These are phyloP conservation scores for Musa balbisiana DNA, from an alignment of 202 grass and related monocot genomes.

Conservation along the genomic window DNA sequence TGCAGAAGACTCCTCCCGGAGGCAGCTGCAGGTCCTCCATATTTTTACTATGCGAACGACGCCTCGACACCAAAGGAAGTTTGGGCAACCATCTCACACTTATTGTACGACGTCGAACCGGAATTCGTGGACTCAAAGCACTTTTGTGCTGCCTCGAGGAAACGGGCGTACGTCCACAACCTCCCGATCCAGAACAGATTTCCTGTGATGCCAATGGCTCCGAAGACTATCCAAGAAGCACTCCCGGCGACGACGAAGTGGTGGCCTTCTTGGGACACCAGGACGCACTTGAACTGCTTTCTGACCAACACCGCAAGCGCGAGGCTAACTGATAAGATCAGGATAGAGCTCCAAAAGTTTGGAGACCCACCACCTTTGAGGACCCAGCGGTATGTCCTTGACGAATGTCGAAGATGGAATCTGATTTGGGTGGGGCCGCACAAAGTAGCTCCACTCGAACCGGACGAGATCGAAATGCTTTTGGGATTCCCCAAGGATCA, in stretches of 20 bases:
- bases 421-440: slow-evolving; percentile 61
- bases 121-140: slow-evolving; percentile 67
- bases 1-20: slow-evolving; percentile 22
- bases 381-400: slow-evolving; percentile 30
- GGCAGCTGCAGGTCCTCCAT: slow-evolving; percentile 42
- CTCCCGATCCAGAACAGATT: slow-evolving; percentile 44
- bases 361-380: slow-evolving; percentile 24
- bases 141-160: slow-evolving; percentile 56
- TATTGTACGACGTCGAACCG: slow-evolving; percentile 44
- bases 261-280: slow-evolving; percentile 74
- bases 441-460: slow-evolving; percentile 59
- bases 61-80: slow-evolving; percentile 54
- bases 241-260: slow-evolving; percentile 41
- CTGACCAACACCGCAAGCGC: slow-evolving; percentile 44
- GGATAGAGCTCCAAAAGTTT: slow-evolving; percentile 14
- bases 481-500: slow-evolving; percentile 65
- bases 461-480: slow-evolving; percentile 56
- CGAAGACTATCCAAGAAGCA: slow-evolving; percentile 44
- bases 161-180: slow-evolving; percentile 69
- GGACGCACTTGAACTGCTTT: slow-evolving; percentile 65
- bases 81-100: slow-evolving; percentile 48
- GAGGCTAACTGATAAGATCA: slow-evolving; percentile 39
- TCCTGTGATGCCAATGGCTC: slow-evolving; percentile 32
- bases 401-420: slow-evolving; percentile 64
- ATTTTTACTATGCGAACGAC: slow-evolving; percentile 72